A percentile compares a stretch with the other conserved stretches of the same genome.
Evolutionary conservation across 2,329 filamentous ascomycete species (phyloP).

Genomic region (Xylaria sp.): DNA sequence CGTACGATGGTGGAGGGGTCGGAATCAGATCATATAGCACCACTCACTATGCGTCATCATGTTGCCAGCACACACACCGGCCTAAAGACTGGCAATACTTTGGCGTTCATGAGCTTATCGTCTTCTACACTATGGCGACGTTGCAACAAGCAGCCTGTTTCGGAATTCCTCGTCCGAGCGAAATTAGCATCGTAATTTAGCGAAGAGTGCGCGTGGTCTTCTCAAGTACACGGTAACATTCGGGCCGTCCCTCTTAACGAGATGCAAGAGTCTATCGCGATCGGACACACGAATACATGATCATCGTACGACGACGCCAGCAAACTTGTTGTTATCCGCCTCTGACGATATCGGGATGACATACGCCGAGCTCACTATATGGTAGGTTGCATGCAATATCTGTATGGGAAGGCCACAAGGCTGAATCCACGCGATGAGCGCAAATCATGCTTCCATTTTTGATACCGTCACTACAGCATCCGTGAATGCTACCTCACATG

Average conservation of each 20-base stretch:
- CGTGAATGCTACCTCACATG: conserved; percentile 1
- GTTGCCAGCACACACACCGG: neutral
- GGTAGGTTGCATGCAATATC: conserved; percentile 19
- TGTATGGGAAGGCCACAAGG: conserved; percentile 14
- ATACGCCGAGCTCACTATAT: conserved; percentile 17
- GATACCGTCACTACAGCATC: conserved; percentile 1
- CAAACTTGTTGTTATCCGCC: conserved; percentile 15
- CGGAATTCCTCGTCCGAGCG: conserved; percentile 5
- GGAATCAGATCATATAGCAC: conserved; percentile 34
- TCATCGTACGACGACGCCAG: conserved; percentile 33
- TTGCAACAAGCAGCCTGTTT: neutral
- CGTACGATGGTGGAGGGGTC: conserved; percentile 22
- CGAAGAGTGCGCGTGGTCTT: conserved; percentile 5
- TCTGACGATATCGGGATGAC: neutral
- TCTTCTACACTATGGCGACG: neutral
- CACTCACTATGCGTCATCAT: conserved; percentile 11
- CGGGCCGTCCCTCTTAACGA: conserved; percentile 16
- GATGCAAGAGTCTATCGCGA: conserved; percentile 19
- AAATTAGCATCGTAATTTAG: conserved; percentile 11
- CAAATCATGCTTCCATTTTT: neutral
- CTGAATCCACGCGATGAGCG: conserved; percentile 15
- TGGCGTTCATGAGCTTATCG: neutral
- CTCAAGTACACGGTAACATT: conserved; percentile 18
- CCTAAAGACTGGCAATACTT: conserved; percentile 5
- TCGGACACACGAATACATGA: conserved; percentile 9